Conservation (phyloP, 1,284 basidiomycete genomes). For the Apiotrichum mycotoxinovorans region DNA sequence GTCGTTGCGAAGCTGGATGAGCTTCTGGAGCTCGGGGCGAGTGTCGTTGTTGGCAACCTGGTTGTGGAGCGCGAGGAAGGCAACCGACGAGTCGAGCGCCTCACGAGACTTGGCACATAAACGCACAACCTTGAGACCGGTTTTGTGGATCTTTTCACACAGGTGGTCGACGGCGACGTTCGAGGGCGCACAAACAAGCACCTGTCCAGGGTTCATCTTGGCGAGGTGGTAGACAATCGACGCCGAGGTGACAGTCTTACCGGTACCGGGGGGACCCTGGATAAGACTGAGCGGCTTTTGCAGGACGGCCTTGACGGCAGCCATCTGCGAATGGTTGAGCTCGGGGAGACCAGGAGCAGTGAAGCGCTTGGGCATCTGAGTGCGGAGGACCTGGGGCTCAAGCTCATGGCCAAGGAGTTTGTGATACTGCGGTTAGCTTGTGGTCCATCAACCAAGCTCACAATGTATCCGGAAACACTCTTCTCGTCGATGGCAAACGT, state of each 20-base stretch:
- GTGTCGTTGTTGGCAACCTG: conserved; percentile 95
- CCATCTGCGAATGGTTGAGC: conserved; percentile 98
- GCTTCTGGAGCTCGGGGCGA: conserved; percentile 91
- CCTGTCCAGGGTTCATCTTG: conserved; percentile 99
- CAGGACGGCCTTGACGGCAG: conserved; percentile 95
- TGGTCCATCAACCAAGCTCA: conserved; percentile 51
- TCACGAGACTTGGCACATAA: conserved; percentile 97
- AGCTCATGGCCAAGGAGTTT: conserved; percentile 96
- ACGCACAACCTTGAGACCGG: conserved; percentile 95
- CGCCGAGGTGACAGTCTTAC: conserved; percentile 99
- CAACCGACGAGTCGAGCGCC: conserved; percentile 87
- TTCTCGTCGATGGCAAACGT: conserved; percentile 99
- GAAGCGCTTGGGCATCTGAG: conserved; percentile 68
- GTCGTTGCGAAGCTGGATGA: conserved; percentile 95
- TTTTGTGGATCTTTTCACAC: conserved; percentile 96
- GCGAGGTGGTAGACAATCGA: conserved; percentile 98
- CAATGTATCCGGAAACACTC: conserved; percentile 96
- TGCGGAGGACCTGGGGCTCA: conserved; percentile 76
- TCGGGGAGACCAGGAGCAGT: conserved; percentile 96
- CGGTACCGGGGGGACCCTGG: conserved; percentile 96
- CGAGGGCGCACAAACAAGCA: conserved; percentile 96
- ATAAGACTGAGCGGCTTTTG: conserved; percentile 98
- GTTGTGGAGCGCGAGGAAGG: conserved; percentile 91
- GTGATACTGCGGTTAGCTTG: conserved; percentile 67
- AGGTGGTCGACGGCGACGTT: conserved; percentile 99